A percentile compares a stretch with the other conserved stretches of the same genome.
These are phyloP conservation scores for Boechera divaricarpa DNA, from an alignment of 345 rosid species.

Conservation along the genomic window DNA sequence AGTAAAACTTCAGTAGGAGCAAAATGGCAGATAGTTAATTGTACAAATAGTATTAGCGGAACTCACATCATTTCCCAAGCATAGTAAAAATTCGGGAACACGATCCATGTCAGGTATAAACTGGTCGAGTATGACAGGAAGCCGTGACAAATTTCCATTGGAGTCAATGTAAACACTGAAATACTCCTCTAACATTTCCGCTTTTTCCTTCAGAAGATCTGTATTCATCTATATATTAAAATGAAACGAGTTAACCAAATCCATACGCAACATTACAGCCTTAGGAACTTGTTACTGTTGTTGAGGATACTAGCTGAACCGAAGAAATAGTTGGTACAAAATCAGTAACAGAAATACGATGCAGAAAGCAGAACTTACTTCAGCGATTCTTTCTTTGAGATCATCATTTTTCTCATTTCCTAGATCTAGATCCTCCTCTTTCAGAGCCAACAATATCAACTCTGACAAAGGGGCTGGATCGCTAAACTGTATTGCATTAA, in stretches of 20 bases:
- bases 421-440: slow-evolving; percentile 81
- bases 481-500: slow-evolving; percentile 85
- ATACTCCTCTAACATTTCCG: slow-evolving; percentile 86
- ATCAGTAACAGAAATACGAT: not conserved
- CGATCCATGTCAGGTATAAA: slow-evolving; percentile 95
- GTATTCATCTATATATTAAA: slow-evolving; percentile 68
- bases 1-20: slow-evolving; percentile 15
- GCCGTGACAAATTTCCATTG: slow-evolving; percentile 74
- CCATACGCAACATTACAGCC: slow-evolving; percentile 8
- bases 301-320: not conserved
- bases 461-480: slow-evolving; percentile 77
- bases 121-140: slow-evolving; percentile 95
- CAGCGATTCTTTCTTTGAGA: slow-evolving; percentile 82
- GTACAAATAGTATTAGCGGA: not conserved
- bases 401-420: slow-evolving; percentile 67
- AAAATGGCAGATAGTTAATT: not conserved
- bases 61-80: slow-evolving; percentile 97
- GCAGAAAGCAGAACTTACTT: slow-evolving; percentile 55
- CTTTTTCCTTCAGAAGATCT: slow-evolving; percentile 74
- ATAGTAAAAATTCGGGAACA: slow-evolving; percentile 86
- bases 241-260: slow-evolving; percentile 25
- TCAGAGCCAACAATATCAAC: slow-evolving; percentile 81
- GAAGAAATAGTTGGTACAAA: slow-evolving; percentile 16
- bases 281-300: slow-evolving; percentile 14
- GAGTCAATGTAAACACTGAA: slow-evolving; percentile 71